Base-by-base conservation (phyloP, 2,329 filamentous ascomycete genomes). In the Mycogone perniciosa region DNA sequence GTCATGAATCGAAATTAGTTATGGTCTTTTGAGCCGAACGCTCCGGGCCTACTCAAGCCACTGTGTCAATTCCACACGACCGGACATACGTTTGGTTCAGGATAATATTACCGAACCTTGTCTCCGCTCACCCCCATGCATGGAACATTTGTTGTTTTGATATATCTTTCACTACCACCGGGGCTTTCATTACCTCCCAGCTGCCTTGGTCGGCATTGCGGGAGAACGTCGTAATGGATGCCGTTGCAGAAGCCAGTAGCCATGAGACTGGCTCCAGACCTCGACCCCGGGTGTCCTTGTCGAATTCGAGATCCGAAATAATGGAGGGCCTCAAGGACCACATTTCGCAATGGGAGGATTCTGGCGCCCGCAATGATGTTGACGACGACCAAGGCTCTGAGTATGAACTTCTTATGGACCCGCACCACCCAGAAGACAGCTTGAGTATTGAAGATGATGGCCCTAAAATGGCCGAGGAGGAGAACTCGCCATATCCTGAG, bases 401-500 rank as follows among this genome's bases (percentile, higher is more conserved):
- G 61, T 67, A 78, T 57, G 79, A 81, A 60, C 73, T 77, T 39
- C 71, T 82, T n/a, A 63, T 81, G 59, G 76, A 81, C 56, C 76
- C 77, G 0, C 75, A 76, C 52, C 64, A 74, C 2, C 72, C 75
- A 2, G 70, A 46, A 2, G 62, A 62, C 46, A 62, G 61, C 31
- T 11, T 52, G 30, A 48, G 31, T n/a, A 41, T 41, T 13, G 63
- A 65, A 44, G 65, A 71, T 26, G 60, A 61, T 7, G 56, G 46
- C 6, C 56, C 37, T 48, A 55, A 41, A 57, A 57, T 5, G 55
- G 60, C 8, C 52, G 70, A 72, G 33, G 72, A 75, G 6, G 77
- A 82, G 52, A 71, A 83, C 62, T 86, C 82, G 2, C 83, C 82
- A 0, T 86, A 86, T 59, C 77, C 82, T 30, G 82, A 86, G 64